These are phyloP conservation scores for Magnusiomyces tetraspermus DNA, from an alignment of 1,139 yeast species.

Conservation along the genomic window DNA sequence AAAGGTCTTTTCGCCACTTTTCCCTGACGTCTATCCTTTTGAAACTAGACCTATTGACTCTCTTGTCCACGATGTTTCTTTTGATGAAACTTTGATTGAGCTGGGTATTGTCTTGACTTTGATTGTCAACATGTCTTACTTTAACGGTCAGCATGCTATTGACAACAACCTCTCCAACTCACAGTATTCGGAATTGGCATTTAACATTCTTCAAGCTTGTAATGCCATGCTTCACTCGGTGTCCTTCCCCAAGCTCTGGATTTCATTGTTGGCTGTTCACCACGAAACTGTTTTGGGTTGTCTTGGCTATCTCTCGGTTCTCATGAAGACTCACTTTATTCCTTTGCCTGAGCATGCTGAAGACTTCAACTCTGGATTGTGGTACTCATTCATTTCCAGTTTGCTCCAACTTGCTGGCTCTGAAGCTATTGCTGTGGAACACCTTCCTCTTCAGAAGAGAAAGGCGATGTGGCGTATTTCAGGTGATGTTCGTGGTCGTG, in stretches of 20 bases:
- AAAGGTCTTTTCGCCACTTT: constrained; percentile 36
- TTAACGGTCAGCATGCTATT: constrained; percentile 45
- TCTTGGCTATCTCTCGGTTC: constrained; percentile 41
- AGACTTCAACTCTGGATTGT: constrained; percentile 46
- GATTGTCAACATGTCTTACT: constrained; percentile 27
- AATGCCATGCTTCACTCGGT: constrained; percentile 31
- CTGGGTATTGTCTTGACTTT: constrained; percentile 39
- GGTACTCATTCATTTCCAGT: constrained; percentile 47
- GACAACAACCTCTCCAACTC: constrained; percentile 44
- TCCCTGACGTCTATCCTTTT: constrained; percentile 64
- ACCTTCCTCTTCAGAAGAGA: constrained; percentile 54
- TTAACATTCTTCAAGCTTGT: constrained; percentile 34
- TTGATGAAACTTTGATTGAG: constrained; percentile 69
- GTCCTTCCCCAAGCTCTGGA: constrained; percentile 37
- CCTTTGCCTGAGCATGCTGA: constrained; percentile 52
- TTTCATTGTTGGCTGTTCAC: constrained; percentile 28
- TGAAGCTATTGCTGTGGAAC: constrained; percentile 27
- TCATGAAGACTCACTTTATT: constrained; percentile 34
- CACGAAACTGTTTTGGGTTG: constrained; percentile 56
- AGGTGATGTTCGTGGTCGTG: constrained; percentile 52
- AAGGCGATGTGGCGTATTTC: constrained; percentile 61
- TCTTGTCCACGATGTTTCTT: constrained; percentile 55
- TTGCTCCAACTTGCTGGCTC: constrained; percentile 46
- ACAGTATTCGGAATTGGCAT: constrained; percentile 30
- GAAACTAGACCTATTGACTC: constrained; percentile 62